Evolutionary conservation across 208 protist genomes (phyloP).

Genomic region (Strigomonas culicis): DNA sequence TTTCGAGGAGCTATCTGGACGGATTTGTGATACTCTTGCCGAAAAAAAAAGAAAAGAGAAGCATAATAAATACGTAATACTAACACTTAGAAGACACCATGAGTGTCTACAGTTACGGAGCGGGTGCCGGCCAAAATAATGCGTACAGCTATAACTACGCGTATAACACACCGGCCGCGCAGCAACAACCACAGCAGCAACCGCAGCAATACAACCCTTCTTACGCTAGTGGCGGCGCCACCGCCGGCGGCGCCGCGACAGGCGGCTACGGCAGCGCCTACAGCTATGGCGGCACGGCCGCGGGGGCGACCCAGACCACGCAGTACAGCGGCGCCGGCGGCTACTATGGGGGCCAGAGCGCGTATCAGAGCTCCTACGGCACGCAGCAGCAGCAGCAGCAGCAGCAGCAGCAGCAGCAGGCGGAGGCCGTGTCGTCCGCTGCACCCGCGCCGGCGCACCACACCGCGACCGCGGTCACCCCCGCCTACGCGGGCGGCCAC

Average conservation of each 20-base stretch:
- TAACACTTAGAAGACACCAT: background rate
- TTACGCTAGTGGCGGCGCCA: background rate
- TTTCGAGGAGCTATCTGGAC: too few species aligned
- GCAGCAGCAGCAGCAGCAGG: background rate
- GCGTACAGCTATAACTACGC: conserved; percentile 9
- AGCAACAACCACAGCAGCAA: background rate
- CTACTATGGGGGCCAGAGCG: too few species aligned
- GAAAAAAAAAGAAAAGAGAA: background rate
- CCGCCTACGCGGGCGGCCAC: background rate
- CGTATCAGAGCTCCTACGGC: too few species aligned
- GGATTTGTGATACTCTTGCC: too few species aligned
- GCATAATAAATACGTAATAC: background rate
- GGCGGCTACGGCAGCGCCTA: too few species aligned
- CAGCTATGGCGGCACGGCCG: background rate
- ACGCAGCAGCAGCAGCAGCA: background rate
- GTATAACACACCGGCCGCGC: background rate
- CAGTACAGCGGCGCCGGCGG: too few species aligned
- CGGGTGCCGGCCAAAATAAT: too few species aligned
- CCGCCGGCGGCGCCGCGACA: too few species aligned
- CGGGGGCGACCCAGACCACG: too few species aligned
- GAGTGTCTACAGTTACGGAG: background rate
- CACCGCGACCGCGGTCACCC: background rate
- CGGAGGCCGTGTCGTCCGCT: background rate
- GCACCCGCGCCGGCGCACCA: background rate
- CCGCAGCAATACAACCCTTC: conserved; percentile 1